Evolutionary conservation across 305 asterid genomes (phyloP), one percentile per base, ranked within the genome.

Genomic region (Galium porrigens): DNA sequence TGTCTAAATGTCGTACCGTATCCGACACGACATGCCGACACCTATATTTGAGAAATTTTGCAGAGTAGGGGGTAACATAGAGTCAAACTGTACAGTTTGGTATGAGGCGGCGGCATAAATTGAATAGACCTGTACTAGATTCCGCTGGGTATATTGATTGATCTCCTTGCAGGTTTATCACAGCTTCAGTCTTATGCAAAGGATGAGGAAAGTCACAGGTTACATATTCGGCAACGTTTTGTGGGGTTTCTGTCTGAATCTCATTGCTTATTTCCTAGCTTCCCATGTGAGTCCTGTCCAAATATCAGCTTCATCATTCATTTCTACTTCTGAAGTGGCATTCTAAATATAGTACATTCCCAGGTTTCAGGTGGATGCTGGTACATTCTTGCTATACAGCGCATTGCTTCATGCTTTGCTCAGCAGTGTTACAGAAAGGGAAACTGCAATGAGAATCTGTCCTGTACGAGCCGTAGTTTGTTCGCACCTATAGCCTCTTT

Each of bases 251-350:
- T 73, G 66, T 41, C 74, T 72, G 69, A 76, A 72, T 68, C 74
- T 76, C 63, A 65, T 76, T 18, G 77, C 74, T 20, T 76, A 72
- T 71, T 76, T 76, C 76, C 73, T 76, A 12, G 77, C 96, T 46
- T 66, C 70, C 48, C 52, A 66, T 7, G 70, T 58, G 14, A 12
- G 64, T 57, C 42, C 22, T 15, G 36, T 46, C 33, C 10, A 20
- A 17, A n/a, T 46, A 3, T 51, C 2, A 15, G 25, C 42, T 58
- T 15, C 27, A 6, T 33, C 46, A 4, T 58, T 2, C 32, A 3
- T 1, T 20, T n/a, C n/a, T 7, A 0, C 17, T 63, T 22, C 58
- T n/a, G 67, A 48, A 15, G 3, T 63, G 2, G 5, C n/a, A 27
- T 46, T 10, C 0, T 29, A 42, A 14, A 4, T 12, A 15, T 5